Percentiles rank a stretch among this genome's conserved stretches.
Conservation (phyloP, 2,329 filamentous ascomycete species). For the Hirsutella thompsonii region DNA sequence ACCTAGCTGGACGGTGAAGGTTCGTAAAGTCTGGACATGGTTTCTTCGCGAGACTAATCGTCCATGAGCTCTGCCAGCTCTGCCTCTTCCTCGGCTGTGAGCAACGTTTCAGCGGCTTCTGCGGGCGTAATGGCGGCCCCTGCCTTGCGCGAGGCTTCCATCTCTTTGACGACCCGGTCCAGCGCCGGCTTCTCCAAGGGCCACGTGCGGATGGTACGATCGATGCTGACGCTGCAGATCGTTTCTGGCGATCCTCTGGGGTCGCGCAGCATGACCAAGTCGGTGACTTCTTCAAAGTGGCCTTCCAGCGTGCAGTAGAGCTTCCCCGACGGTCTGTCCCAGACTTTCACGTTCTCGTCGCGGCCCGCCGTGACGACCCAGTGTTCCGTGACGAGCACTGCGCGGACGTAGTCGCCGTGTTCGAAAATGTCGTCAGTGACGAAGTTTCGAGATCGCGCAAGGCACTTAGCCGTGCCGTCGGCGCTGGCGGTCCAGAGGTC, state of each 20-base stretch:
- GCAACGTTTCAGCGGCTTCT: slow-evolving; percentile 30
- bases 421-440: slow-evolving; percentile 56
- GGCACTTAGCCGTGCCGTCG: slow-evolving; percentile 75
- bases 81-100: slow-evolving; percentile 85
- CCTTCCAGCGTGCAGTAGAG: slow-evolving; percentile 64
- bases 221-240: slow-evolving; percentile 76
- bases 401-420: slow-evolving; percentile 85
- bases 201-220: slow-evolving; percentile 81
- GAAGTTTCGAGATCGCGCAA: slow-evolving; percentile 57
- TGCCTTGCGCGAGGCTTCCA: slow-evolving; percentile 33
- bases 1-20: background rate
- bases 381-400: slow-evolving; percentile 60
- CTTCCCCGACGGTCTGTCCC: slow-evolving; percentile 63
- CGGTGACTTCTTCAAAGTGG: slow-evolving; percentile 89
- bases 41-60: slow-evolving; percentile 25
- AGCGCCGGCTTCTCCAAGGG: slow-evolving; percentile 49
- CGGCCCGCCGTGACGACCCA: slow-evolving; percentile 82
- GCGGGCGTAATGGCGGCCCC: slow-evolving; percentile 31
- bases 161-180: slow-evolving; percentile 34
- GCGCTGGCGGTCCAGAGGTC: slow-evolving; percentile 91
- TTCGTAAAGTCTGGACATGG: background rate
- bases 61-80: slow-evolving; percentile 89
- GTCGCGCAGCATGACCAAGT: slow-evolving; percentile 49
- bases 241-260: slow-evolving; percentile 22
- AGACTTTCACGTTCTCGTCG: slow-evolving; percentile 84